Evolutionary conservation across 306 rosid species (phyloP).

Genomic region (Biancaea sappan): DNA sequence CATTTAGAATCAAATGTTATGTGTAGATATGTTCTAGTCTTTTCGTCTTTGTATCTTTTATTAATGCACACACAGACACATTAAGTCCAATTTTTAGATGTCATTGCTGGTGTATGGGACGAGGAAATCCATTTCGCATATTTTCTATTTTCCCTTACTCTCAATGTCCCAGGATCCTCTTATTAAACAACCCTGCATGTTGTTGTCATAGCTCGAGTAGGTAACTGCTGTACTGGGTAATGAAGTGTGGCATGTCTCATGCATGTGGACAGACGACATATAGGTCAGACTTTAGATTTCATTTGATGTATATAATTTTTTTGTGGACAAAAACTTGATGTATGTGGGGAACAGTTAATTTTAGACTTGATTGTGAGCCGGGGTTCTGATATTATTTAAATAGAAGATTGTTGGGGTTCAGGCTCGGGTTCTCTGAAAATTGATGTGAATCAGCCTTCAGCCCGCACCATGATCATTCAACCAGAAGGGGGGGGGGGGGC

Average conservation of each 20-base stretch:
- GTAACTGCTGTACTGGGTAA: background rate
- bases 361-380: background rate
- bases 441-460: too few species aligned
- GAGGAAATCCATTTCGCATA: background rate
- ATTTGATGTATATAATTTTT: too few species aligned
- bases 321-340: too few species aligned
- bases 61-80: background rate
- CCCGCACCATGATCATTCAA: too few species aligned
- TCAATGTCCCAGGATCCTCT: background rate
- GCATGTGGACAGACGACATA: background rate
- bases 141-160: background rate
- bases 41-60: background rate
- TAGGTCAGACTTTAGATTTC: too few species aligned
- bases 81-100: background rate
- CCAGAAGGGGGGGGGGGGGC: too few species aligned
- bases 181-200: background rate
- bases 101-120: background rate
- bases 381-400: too few species aligned
- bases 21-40: background rate
- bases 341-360: background rate
- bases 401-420: too few species aligned
- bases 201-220: background rate
- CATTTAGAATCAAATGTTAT: background rate
- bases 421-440: too few species aligned
- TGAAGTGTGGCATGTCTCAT: background rate